Base-by-base conservation (phyloP, 2,329 filamentous ascomycete species). In the Dothistroma septosporum region DNA sequence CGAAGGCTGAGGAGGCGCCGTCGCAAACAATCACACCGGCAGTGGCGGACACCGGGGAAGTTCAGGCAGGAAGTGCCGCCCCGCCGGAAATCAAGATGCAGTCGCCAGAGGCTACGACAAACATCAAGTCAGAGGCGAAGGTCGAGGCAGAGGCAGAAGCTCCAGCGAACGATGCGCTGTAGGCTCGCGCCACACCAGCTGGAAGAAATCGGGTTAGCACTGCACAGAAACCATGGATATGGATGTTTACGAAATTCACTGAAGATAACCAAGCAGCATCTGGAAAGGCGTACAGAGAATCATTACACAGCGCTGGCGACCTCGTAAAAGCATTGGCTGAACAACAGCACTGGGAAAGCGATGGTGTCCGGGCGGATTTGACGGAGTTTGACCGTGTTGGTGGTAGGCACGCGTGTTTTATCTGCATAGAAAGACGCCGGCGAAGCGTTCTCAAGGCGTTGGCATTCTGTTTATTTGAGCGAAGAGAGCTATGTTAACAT, bases 51-150 rank as follows among this genome's bases (percentile, higher is more conserved):
- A 7, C 41, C 19, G n/a, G 28, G 28, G 31, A 49, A 28, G 35
- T 55, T 14, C 55, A 59, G 52, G n/a, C 32, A 32, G 57, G 55
- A 93, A 97, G 76, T 87, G 91, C 60, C 92, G 97, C 69, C 87
- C 87, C 55, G 81, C 83, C 57, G 87, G 83, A 31, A 80, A 88
- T 1, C 87, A 89, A 64, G 91, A 90, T 12, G 79, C 97, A 24
- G 87, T 37, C 32, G 19, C 32, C 53, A 19, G 47, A 28, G 21
- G 47, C 47, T 14, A 50, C 47, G 41, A 44, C 9, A 8, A 10
- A 21, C 52, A 44, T 44, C 21, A 49, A 58, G 46, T 16, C n/a
- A 6, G 37, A 57, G 32, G 22, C 4, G 9, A 32, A 58, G 21
- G n/a, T 47, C 31, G 16, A 47, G 6, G 21, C 24, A 46, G 53